Conservation (phyloP, 805 yeast genomes). For the Kodamaea lidongshanica region DNA sequence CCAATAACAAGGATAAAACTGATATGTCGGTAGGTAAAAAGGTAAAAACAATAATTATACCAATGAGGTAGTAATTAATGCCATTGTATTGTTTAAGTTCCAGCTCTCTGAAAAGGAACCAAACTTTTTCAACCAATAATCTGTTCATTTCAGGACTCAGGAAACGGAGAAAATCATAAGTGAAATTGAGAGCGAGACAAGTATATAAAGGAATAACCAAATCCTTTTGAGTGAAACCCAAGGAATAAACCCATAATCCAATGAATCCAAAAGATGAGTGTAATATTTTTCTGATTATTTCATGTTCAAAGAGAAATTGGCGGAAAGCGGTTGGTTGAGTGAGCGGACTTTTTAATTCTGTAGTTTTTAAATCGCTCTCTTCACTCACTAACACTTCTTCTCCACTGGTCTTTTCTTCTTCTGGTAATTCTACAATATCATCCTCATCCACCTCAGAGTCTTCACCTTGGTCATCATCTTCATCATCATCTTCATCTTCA, state of each 20-base stretch:
- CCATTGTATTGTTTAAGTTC: constrained; percentile 77
- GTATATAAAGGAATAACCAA: constrained; percentile 56
- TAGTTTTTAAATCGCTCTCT: background rate
- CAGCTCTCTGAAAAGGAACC: constrained; percentile 77
- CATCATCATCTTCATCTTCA: constrained; percentile 17
- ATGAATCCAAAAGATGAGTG: constrained; percentile 87
- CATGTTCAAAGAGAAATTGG: constrained; percentile 64
- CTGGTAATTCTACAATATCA: constrained; percentile 11
- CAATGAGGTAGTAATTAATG: constrained; percentile 79
- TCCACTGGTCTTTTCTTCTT: constrained; percentile 6
- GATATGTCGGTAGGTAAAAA: constrained; percentile 76
- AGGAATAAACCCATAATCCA: constrained; percentile 65
- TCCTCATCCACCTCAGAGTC: constrained; percentile 7
- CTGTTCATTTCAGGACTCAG: constrained; percentile 55
- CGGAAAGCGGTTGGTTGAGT: constrained; percentile 10
- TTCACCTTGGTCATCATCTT: no score
- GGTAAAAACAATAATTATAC: constrained; percentile 64
- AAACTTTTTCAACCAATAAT: constrained; percentile 59
- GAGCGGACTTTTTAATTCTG: constrained; percentile 1
- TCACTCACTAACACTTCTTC: background rate
- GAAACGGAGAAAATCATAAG: constrained; percentile 66
- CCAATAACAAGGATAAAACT: constrained; percentile 65
- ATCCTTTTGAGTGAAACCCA: constrained; percentile 48
- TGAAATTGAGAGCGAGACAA: constrained; percentile 50
- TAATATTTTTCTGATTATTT: constrained; percentile 78